These are phyloP conservation scores for Geotrichum macrosporum DNA, from an alignment of 1,139 yeast genomes.

Conservation along the genomic window DNA sequence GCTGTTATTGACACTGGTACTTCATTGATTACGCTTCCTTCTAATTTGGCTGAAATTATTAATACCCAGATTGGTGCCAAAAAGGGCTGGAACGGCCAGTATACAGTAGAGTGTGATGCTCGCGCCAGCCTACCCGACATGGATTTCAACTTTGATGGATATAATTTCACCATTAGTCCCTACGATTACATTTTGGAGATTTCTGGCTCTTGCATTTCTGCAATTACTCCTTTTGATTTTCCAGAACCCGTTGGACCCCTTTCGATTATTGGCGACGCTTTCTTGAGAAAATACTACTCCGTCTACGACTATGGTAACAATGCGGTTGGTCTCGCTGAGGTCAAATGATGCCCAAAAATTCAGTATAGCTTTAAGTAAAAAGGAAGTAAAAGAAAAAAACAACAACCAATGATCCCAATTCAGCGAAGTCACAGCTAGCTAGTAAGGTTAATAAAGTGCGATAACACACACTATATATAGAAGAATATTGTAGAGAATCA, in stretches of 20 bases:
- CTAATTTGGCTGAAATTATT: conserved; percentile 89
- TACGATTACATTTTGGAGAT: conserved; percentile 90
- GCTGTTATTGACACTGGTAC: conserved; percentile 99
- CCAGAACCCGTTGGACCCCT: conserved; percentile 95
- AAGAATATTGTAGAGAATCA: conserved; percentile 4
- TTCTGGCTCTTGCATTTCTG: conserved; percentile 91
- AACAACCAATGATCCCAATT: not conserved
- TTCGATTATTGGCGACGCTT: conserved; percentile 95
- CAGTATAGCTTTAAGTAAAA: not conserved
- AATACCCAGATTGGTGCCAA: conserved; percentile 95
- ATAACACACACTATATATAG: not conserved
- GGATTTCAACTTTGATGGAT: conserved; percentile 82
- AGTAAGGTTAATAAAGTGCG: not conserved
- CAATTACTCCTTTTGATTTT: conserved; percentile 95
- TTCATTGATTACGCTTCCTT: conserved; percentile 88
- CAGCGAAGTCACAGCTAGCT: not conserved
- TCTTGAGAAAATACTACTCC: conserved; percentile 91
- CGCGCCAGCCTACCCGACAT: conserved; percentile 84
- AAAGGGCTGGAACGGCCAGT: conserved; percentile 97
- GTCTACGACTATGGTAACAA: conserved; percentile 83
- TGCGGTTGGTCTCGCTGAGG: conserved; percentile 88
- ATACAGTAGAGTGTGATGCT: conserved; percentile 79
- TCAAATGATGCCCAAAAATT: conserved; percentile 40
- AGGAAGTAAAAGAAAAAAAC: conserved; percentile 8
- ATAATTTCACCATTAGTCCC: conserved; percentile 83